A percentile compares a stretch with the other conserved stretches of the same genome.
Evolutionary conservation across 441 rosid species (phyloP).

Genomic region (Aquilaria agallochum): DNA sequence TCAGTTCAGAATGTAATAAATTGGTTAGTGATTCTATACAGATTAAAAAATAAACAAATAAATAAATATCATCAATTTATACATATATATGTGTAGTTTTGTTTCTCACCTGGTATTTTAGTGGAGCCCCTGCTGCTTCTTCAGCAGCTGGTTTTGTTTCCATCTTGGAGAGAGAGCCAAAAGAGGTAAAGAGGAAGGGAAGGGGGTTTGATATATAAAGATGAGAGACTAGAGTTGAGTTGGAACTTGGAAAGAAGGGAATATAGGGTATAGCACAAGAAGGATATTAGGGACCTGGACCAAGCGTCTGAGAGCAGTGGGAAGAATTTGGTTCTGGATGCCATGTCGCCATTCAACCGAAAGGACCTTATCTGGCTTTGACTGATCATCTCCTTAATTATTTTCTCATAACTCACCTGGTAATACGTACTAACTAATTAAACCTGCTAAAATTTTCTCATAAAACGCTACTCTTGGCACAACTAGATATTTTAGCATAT

Average conservation of each 20-base stretch:
- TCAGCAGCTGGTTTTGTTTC: conserved; percentile 27
- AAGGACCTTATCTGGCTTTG: too few species aligned
- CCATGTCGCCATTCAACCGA: conserved; percentile 18
- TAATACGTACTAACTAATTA: too few species aligned
- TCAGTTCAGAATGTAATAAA: neutral
- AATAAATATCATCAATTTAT: neutral
- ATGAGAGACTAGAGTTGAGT: too few species aligned
- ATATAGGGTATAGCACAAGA: neutral
- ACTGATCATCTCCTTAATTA: neutral
- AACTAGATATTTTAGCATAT: too few species aligned
- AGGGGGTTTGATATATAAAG: neutral
- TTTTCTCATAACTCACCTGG: too few species aligned
- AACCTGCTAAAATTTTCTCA: too few species aligned
- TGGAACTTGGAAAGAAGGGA: neutral
- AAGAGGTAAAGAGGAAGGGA: neutral
- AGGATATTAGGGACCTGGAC: neutral
- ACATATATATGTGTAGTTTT: neutral
- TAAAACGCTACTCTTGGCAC: too few species aligned
- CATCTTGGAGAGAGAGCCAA: conserved; percentile 21
- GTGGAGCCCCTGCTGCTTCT: conserved; percentile 16
- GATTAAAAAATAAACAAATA: too few species aligned
- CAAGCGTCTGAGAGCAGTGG: neutral
- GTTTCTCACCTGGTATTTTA: conserved; percentile 39
- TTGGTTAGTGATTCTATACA: neutral
- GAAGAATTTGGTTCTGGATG: conserved; percentile 12